phyloP scores from a whole-genome alignment of 1,139 yeast genomes.

The Yamadazyma kanchanaburiensis region DNA sequence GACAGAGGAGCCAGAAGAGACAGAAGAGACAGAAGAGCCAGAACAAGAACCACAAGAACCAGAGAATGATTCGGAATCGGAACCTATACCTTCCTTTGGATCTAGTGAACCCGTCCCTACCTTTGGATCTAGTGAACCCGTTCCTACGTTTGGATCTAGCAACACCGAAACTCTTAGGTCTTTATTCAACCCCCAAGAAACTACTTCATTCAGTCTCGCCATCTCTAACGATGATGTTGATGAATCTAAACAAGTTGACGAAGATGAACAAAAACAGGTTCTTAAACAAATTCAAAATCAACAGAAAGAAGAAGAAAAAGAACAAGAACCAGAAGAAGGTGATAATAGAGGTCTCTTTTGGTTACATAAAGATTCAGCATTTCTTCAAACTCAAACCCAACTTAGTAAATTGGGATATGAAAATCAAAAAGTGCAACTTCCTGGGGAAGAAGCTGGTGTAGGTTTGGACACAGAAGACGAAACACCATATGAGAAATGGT shows the following conservation, averaged over 20 bases:
- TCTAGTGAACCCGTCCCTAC: constrained; percentile 44
- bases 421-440: constrained; percentile 25
- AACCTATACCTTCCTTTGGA: constrained; percentile 51
- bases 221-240: constrained; percentile 39
- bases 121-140: constrained; percentile 41
- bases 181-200: constrained; percentile 50
- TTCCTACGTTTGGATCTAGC: constrained; percentile 51
- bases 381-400: constrained; percentile 80
- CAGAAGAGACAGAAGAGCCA: not conserved
- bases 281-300: constrained; percentile 30
- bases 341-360: constrained; percentile 65
- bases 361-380: constrained; percentile 81
- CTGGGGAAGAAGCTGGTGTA: constrained; percentile 30
- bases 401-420: constrained; percentile 51
- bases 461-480: constrained; percentile 37
- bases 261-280: constrained; percentile 22
- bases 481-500: constrained; percentile 67
- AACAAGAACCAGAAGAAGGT: constrained; percentile 11
- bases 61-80: constrained; percentile 15
- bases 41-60: constrained; percentile 4
- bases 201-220: constrained; percentile 27
- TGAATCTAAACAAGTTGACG: constrained; percentile 16
- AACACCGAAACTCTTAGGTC: constrained; percentile 61
- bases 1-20: constrained; percentile 1
- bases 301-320: constrained; percentile 16